Evolutionary conservation across 352 stramenopile species (phyloP).

Genomic region (Phytophthora podocarpi): DNA sequence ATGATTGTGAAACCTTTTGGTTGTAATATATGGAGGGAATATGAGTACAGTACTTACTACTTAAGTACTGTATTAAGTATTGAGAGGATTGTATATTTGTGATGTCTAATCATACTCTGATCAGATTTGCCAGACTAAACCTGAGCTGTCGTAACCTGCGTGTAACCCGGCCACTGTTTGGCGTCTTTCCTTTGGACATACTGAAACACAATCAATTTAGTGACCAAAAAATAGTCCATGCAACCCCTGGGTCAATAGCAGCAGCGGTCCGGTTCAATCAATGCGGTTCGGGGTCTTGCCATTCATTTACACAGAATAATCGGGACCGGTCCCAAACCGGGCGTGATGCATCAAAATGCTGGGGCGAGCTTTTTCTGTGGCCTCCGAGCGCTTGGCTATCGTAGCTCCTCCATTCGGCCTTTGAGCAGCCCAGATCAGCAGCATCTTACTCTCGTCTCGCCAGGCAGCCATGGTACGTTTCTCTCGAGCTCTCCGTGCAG

Average conservation of each 20-base stretch:
- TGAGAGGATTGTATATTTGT: too few species aligned
- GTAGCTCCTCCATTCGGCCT: slow-evolving; percentile 40
- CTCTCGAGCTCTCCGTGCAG: background rate
- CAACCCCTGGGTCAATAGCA: background rate
- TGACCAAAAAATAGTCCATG: too few species aligned
- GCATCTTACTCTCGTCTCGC: slow-evolving; percentile 44
- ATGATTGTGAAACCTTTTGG: too few species aligned
- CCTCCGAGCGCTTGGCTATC: slow-evolving; percentile 31
- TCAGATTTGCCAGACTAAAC: too few species aligned
- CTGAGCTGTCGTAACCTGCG: too few species aligned
- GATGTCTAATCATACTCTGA: too few species aligned
- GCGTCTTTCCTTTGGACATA: too few species aligned
- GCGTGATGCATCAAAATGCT: slow-evolving; percentile 7
- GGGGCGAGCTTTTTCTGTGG: slow-evolving; percentile 37
- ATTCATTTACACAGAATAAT: slow-evolving; percentile 4
- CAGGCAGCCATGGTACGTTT: slow-evolving; percentile 52
- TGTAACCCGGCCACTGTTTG: too few species aligned
- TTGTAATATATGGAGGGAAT: too few species aligned
- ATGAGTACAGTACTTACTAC: too few species aligned
- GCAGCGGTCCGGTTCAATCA: slow-evolving; percentile 11
- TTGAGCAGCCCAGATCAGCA: slow-evolving; percentile 45
- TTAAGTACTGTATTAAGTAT: too few species aligned
- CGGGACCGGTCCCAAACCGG: slow-evolving; percentile 27
- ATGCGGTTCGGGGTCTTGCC: background rate
- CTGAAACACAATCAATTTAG: too few species aligned